Conservation (phyloP, 2,329 filamentous ascomycete genomes). For the Fusarium tupiense region DNA sequence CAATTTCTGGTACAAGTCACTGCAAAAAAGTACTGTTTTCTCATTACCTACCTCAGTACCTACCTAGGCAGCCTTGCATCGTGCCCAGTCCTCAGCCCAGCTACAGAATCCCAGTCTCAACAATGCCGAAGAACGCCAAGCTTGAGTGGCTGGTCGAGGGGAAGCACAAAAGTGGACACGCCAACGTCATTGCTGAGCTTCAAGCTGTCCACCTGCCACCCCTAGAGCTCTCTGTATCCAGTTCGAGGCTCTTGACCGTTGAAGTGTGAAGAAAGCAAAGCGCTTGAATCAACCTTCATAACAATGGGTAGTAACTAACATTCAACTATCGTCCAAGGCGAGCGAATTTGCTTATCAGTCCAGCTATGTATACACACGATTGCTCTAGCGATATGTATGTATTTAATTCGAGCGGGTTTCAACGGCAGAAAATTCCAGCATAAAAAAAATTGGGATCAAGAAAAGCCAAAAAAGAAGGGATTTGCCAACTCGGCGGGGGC, state of each 20-base stretch:
- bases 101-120: background rate
- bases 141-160: slow-evolving; percentile 8
- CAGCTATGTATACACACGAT: background rate
- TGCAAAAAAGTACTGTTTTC: background rate
- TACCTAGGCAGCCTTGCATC: background rate
- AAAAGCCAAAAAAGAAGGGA: background rate
- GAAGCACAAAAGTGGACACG: slow-evolving; percentile 8
- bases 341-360: background rate
- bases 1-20: background rate
- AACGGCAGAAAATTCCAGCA: background rate
- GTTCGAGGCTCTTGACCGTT: background rate
- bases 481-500: background rate
- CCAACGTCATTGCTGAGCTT: slow-evolving; percentile 26
- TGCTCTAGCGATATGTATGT: background rate
- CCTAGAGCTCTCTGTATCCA: background rate
- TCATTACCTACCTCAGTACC: background rate
- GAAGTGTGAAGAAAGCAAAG: background rate
- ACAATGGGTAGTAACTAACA: too few species aligned
- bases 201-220: background rate
- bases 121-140: slow-evolving; percentile 17
- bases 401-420: background rate
- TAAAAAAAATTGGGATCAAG: background rate
- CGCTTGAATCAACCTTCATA: background rate
- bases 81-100: background rate
- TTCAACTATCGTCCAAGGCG: too few species aligned